phyloP scores from a whole-genome alignment of 768 basidiomycete species.

The Leccinum longicurvipes region DNA sequence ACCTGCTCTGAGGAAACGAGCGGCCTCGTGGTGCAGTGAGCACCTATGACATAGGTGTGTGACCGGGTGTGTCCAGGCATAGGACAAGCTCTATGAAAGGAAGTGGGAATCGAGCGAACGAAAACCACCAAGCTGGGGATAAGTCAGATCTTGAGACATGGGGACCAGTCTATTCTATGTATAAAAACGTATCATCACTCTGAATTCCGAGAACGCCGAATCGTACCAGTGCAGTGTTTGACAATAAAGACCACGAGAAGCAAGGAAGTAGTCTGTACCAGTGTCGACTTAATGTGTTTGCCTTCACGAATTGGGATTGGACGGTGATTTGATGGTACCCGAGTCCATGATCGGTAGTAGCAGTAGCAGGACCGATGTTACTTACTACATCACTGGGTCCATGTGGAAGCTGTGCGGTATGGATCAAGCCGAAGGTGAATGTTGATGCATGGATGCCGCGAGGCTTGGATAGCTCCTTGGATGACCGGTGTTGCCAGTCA shows the following conservation, averaged over 20 bases:
- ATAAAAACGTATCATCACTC: constrained; percentile 11
- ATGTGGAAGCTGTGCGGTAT: constrained; percentile 6
- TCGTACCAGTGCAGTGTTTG: constrained; percentile 8
- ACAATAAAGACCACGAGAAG: background rate
- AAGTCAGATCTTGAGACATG: constrained; percentile 2
- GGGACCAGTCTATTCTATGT: background rate
- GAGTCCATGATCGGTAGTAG: background rate
- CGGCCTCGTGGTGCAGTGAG: constrained; percentile 15
- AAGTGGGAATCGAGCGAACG: background rate
- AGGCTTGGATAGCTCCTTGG: background rate
- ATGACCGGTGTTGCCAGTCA: background rate
- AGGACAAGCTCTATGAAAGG: constrained; percentile 1
- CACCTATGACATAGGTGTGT: constrained; percentile 20
- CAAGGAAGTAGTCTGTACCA: background rate
- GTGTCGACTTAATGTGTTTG: background rate
- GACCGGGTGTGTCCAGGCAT: background rate
- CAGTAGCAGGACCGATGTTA: background rate
- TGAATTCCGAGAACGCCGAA: background rate
- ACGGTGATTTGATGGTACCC: background rate
- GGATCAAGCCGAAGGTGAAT: background rate
- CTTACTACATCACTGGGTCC: background rate
- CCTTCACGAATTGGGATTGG: background rate
- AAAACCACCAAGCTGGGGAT: background rate
- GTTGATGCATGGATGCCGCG: background rate
- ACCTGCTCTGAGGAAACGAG: constrained; percentile 33